These are phyloP conservation scores for Lumnitzera racemosa DNA, from an alignment of 345 rosid genomes.

Conservation along the genomic window DNA sequence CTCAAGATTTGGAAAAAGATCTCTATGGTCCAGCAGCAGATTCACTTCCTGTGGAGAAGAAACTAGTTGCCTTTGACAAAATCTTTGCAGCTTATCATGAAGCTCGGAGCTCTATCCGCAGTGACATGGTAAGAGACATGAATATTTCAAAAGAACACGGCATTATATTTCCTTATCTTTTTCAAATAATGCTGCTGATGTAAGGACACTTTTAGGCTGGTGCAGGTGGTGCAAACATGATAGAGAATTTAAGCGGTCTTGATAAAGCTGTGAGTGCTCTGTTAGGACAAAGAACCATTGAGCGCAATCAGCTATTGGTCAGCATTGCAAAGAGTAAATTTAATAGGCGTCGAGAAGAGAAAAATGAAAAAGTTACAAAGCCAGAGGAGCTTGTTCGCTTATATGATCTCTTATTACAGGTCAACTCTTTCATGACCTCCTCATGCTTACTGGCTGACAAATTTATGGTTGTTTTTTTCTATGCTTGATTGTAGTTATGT, in stretches of 20 bases:
- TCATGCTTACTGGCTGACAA: background rate
- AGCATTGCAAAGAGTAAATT: slow-evolving; percentile 85
- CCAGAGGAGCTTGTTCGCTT: slow-evolving; percentile 98
- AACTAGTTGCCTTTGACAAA: slow-evolving; percentile 69
- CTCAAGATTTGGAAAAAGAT: slow-evolving; percentile 98
- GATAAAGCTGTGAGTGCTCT: slow-evolving; percentile 95
- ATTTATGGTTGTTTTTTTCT: background rate
- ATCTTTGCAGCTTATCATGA: slow-evolving; percentile 86
- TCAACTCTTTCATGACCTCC: slow-evolving; percentile 13
- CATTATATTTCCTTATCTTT: background rate
- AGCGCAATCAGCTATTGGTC: slow-evolving; percentile 85
- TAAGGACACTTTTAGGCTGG: slow-evolving; percentile 42
- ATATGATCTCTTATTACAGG: slow-evolving; percentile 90
- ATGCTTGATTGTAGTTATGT: background rate
- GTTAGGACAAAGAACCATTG: slow-evolving; percentile 88
- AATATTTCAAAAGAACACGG: background rate
- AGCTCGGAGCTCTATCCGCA: slow-evolving; percentile 84
- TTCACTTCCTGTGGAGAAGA: slow-evolving; percentile 75
- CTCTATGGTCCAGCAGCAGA: slow-evolving; percentile 65
- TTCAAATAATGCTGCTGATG: background rate
- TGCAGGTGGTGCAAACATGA: slow-evolving; percentile 93
- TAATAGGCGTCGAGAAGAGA: slow-evolving; percentile 72
- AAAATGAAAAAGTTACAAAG: slow-evolving; percentile 76
- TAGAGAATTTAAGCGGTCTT: slow-evolving; percentile 91
- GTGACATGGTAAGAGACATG: slow-evolving; percentile 65